Conservation (phyloP, 768 basidiomycete genomes). For the Lactarius sp. region DNA sequence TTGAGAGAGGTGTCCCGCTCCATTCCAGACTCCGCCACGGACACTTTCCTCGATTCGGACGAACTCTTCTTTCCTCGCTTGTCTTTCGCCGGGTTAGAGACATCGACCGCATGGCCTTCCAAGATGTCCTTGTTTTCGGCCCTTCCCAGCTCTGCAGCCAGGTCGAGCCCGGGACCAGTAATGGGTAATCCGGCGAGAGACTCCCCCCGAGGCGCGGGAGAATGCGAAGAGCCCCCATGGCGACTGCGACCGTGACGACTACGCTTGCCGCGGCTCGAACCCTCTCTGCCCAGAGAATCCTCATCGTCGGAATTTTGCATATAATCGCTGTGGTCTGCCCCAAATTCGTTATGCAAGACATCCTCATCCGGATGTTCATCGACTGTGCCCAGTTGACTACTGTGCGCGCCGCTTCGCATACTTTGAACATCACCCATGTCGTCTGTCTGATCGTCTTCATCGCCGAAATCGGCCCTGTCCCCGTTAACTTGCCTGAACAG, state of each 20-base stretch:
- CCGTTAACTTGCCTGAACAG: constrained; percentile 63
- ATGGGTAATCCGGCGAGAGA: constrained; percentile 83
- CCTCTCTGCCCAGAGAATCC: constrained; percentile 23
- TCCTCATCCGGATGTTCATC: constrained; percentile 36
- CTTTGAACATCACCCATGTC: constrained; percentile 35
- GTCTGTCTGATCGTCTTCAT: constrained; percentile 25
- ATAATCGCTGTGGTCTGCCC: constrained; percentile 39
- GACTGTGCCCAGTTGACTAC: constrained; percentile 51
- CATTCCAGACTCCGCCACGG: constrained; percentile 37
- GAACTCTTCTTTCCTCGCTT: constrained; percentile 40
- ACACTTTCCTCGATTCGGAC: constrained; percentile 31
- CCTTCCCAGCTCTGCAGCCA: constrained; percentile 87
- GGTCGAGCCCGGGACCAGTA: constrained; percentile 83
- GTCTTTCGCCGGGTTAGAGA: constrained; percentile 41
- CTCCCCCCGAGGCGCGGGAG: constrained; percentile 58
- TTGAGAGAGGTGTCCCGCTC: constrained; percentile 43
- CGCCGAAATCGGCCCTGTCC: constrained; percentile 29
- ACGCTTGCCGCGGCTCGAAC: constrained; percentile 39
- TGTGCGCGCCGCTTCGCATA: constrained; percentile 51
- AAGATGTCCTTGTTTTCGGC: constrained; percentile 85
- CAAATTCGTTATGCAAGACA: constrained; percentile 50
- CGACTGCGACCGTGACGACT: constrained; percentile 46
- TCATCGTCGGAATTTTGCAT: constrained; percentile 37
- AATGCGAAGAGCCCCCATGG: constrained; percentile 48
- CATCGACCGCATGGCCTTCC: constrained; percentile 49